Evolutionary conservation across 257 asterid species (phyloP).

Genomic region (Plectranthus barbatus): DNA sequence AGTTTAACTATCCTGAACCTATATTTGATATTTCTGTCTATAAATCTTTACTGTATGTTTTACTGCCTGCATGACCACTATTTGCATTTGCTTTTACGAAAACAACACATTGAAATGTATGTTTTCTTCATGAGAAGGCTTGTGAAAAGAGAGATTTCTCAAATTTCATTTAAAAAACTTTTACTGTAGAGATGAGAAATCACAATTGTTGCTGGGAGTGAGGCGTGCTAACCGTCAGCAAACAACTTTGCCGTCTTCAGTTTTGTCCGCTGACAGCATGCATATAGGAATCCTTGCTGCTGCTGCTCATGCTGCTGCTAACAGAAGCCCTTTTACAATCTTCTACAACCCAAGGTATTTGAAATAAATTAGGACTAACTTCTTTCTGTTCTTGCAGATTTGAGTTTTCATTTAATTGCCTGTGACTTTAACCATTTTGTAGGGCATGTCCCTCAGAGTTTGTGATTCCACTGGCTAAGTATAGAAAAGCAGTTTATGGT

Average conservation of each 20-base stretch:
- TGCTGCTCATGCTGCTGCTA: slow-evolving; percentile 98
- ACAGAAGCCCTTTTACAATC: slow-evolving; percentile 69
- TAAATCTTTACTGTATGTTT: neutral
- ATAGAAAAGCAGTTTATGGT: slow-evolving; percentile 57
- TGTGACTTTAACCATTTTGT: slow-evolving; percentile 3
- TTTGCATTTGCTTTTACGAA: neutral
- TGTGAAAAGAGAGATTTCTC: neutral
- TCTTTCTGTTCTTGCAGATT: neutral
- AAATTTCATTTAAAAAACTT: neutral
- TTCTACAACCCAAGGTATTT: slow-evolving; percentile 88
- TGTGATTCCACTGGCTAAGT: slow-evolving; percentile 69
- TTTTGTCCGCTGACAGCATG: slow-evolving; percentile 97
- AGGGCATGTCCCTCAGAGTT: slow-evolving; percentile 97
- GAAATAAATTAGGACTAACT: neutral
- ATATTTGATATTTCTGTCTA: neutral
- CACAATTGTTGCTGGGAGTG: slow-evolving; percentile 81
- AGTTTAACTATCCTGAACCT: neutral
- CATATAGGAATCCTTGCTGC: slow-evolving; percentile 98
- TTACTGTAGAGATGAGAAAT: slow-evolving; percentile 64
- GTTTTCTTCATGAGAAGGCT: neutral
- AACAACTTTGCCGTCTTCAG: slow-evolving; percentile 79
- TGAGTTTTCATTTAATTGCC: neutral
- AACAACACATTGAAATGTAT: neutral
- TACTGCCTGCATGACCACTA: neutral
- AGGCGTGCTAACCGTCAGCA: slow-evolving; percentile 90